Evolutionary conservation across 2,329 filamentous ascomycete genomes (phyloP), one percentile per base, ranked within the genome.

Genomic region (Epichloe gansuensis): DNA sequence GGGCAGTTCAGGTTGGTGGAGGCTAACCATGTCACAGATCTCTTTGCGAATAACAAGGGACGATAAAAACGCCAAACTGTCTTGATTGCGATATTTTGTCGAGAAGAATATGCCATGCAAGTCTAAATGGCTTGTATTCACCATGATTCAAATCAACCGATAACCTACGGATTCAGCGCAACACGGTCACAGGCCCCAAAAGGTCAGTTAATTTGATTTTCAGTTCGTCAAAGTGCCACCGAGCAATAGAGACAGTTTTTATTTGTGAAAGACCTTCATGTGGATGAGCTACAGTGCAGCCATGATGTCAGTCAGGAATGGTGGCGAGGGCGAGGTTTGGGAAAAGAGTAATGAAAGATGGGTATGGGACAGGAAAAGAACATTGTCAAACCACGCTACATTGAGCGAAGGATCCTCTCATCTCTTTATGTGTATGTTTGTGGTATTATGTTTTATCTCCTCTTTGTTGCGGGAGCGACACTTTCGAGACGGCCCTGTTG

Each of bases 31-130:
- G 54, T 44, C 41, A 54, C 58, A 68, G 69, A 72, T 60, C 66
- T 71, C 51, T 69, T 69, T 57, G 56, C 63, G 54, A 70, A 65
- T 50, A 60, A 62, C 53, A 71, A 66, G 61, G 65, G 64, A 61
- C 66, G 69, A 67, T 70, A 67, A 52, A 54, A 11, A 17, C 35
- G 13, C 37, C 15, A 41, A 17, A n/a, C 13, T 39, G 13, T 48
- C 4, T 39, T 35, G 8, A 4, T 46, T 34, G 44, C 34, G n/a
- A 34, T 46, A 2, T 12, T 9, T 34, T 46, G 5, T 5, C 4
- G 15, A 15, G 25, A 42, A 39, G 11, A 38, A 31, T 8, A 12
- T 31, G 11, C 15, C 35, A 37, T 51, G 12, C 49, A 46, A 38
- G 35, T 35, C 15, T 21, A 28, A 13, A 39, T 21, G 35, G 5